Evolutionary conservation across 1,284 basidiomycete genomes (phyloP), one percentile per base, ranked within the genome.

Genomic region (Leucoagaricus sp.): DNA sequence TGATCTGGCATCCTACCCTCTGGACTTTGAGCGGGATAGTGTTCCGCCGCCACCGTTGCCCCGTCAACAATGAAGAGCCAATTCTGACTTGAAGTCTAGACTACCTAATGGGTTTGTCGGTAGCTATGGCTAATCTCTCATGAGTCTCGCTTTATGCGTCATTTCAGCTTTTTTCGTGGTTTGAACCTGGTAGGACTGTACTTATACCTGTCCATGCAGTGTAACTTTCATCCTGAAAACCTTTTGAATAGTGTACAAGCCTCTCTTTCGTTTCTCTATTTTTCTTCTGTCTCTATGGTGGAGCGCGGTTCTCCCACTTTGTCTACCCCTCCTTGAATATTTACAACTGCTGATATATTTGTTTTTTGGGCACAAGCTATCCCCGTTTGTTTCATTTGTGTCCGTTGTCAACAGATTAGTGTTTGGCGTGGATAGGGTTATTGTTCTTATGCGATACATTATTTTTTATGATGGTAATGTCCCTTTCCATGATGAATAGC

Each of bases 1-100:
- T 63, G 91, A 91, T 69, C 70, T 93, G 53, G 85, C 88, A 40
- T 87, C 88, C 19, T 92, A 90, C 67, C 90, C 91, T 26, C 78
- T 93, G 53, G 83, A 81, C 41, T 89, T 89, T 64, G 86, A 86
- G 63, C 75, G 77, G 47, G 79, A 80, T 48, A 79, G 75, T 58
- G 69, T 75, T 48, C 69, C 66, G 55, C 69, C 66, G 55, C 63
- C 69, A 23, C 42, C 31, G 44, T 17, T 49, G 26, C 38, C 49
- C 40, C 55, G 42, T 36, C 34, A 52, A 40, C 8, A 23, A 41
- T 51, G 34, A 55, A 23, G 26, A 25, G 2, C 25, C n/a, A n/a
- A 25, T 25, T 31, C 42, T 10, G 36, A 23, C 19, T 19, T 23
- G 40, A 21, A 23, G 19, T 13, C 19, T 3, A 21, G 8, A 41